Evolutionary conservation across 371 early-diverging fungal species (phyloP), one percentile per base, ranked within the genome.

Genomic region (Mucor racemosus): DNA sequence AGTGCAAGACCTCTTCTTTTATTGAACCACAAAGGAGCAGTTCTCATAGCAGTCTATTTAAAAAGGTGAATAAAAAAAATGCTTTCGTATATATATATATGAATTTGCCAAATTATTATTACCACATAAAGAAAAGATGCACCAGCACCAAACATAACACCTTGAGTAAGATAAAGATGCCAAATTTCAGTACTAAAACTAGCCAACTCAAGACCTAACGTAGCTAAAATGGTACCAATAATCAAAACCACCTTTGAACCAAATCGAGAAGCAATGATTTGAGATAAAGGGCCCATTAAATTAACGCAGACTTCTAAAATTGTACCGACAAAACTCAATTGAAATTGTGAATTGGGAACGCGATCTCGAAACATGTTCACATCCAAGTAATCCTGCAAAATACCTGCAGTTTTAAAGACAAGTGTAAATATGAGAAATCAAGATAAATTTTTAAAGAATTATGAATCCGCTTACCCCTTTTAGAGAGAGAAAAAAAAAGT

Each of bases 1-100:
- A 88, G 78, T 5, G 91, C 94, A 39, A 94, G 60, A 0, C 92
- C 91, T 11, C 93, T 84, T 21, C 80, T 69, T 31, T 81, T 82
- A 31, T 62, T 67, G 68, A 94, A 95, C 92, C 92, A 94, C 65
- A 92, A 93, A 0, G 91, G 73, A 0, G 91, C 82, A 4, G 90
- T 70, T 8, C 78, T 58, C 69, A 88, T 78, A 19, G 55, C 53
- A 62, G 67, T 40, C 62, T 66, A 36, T 53, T 9, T 13, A 54
- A 15, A 14, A 54, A 39, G 19, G 31, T 31, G 8, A 17, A 2
- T 15, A 15, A 31, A 26, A 26, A 26, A 26, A 26, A 26, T 26
- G 26, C 26, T 26, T 26, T 26, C 26, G 3, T 26, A 26, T 26
- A 3, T 26, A 26, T 26, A 3, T 26, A 26, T 3, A 26, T 1